Percentiles rank a stretch among this genome's conserved stretches.
Evolutionary conservation across 306 rosid species (phyloP).

Genomic region (Inga leiocalycina): DNA sequence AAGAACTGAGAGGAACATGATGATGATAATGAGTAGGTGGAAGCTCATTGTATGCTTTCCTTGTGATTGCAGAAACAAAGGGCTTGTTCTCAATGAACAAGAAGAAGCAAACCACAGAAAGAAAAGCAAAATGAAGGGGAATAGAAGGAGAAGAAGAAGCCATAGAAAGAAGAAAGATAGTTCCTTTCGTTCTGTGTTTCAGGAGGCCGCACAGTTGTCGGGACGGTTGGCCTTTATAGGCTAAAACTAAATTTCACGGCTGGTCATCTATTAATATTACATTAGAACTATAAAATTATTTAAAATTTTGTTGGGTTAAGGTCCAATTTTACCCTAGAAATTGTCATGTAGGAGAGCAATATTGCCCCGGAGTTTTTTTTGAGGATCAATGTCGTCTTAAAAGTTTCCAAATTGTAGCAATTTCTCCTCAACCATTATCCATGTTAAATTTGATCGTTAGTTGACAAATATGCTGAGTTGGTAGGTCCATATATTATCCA

Average conservation of each 20-base stretch:
- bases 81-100: slow-evolving; percentile 18
- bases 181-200: neutral
- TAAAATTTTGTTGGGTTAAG: too few species aligned
- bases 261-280: neutral
- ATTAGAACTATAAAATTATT: too few species aligned
- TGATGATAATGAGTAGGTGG: neutral
- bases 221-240: neutral
- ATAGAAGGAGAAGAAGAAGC: neutral
- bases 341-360: too few species aligned
- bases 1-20: neutral
- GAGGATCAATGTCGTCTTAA: too few species aligned
- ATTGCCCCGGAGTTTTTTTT: too few species aligned
- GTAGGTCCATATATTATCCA: too few species aligned
- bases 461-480: too few species aligned
- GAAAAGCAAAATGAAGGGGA: neutral
- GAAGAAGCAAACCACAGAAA: neutral
- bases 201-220: neutral
- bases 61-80: slow-evolving; percentile 25
- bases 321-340: too few species aligned
- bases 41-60: neutral
- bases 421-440: too few species aligned
- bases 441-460: too few species aligned
- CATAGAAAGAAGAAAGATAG: neutral
- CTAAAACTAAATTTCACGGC: neutral
- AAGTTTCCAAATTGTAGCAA: too few species aligned